Base-by-base conservation (phyloP, 306 rosid genomes). In the Lupinus albus region DNA sequence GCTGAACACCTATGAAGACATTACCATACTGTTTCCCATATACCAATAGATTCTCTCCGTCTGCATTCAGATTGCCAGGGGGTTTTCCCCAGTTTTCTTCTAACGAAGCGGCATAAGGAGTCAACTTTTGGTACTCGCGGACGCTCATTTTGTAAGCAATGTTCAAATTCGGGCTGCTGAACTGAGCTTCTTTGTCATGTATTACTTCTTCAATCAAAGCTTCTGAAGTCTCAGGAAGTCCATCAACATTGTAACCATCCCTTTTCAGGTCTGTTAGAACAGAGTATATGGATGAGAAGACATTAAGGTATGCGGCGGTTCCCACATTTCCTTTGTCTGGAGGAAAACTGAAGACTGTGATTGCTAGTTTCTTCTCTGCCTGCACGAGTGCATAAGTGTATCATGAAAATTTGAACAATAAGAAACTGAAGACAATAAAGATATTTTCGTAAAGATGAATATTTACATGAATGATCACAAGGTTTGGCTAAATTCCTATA, bases 281-380 rank as follows among this genome's bases (percentile, higher is more conserved):
- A 0, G 99, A 85, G 82, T 77, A 90, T 77, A 90, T 88, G 84
- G 99, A 94, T 33, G 95, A 81, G 62, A 94, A 94, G 67, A 94
- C 99, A 60, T 94, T 94, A 18, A 94, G 89, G 75, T 94, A 94
- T 50, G 97, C 99, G 57, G 99, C 97, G 8, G 92, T 89, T 79
- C 99, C 99, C 7, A 94, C 95, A 73, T 94, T 94, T 71, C 99
- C 99, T 80, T 94, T 94, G 84, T 94, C 99, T 16, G 99, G 99
- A 21, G 99, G 99, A 82, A 90, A 94, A 73, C 99, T 94, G 87
- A 94, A 94, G 73, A 94, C 95, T 0, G 99, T 94, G 66, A 94
- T 86, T 8, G 99, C 99, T 38, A 90, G 68, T 80, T 49, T 94
- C 84, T 94, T 94, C 80, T 82, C 95, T 12, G 73, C 83, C 97